These are phyloP conservation scores for Starmerella kuoi DNA, from an alignment of 805 yeast genomes.

Conservation along the genomic window DNA sequence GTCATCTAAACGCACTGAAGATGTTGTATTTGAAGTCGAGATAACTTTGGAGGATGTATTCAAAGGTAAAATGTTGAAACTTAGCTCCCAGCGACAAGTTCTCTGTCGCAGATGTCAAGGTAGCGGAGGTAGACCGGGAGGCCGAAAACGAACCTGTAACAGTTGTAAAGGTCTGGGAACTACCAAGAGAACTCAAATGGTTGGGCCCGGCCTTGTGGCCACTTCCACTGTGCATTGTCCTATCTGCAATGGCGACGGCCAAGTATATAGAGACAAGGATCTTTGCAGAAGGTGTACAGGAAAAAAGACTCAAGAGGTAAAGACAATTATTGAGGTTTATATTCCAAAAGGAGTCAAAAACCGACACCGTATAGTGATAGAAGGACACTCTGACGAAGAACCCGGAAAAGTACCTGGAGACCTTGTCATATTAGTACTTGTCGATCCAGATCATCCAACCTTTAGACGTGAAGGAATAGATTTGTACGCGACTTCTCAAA, in stretches of 20 bases:
- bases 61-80: slow-evolving; percentile 74
- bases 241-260: slow-evolving; percentile 62
- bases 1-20: slow-evolving; percentile 38
- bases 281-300: slow-evolving; percentile 71
- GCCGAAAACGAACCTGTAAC: slow-evolving; percentile 45
- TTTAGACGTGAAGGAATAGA: slow-evolving; percentile 54
- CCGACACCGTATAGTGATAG: slow-evolving; percentile 48
- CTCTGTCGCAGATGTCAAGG: slow-evolving; percentile 68
- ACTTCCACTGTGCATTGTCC: slow-evolving; percentile 50
- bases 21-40: slow-evolving; percentile 53
- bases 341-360: slow-evolving; percentile 59
- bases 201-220: slow-evolving; percentile 66
- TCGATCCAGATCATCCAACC: slow-evolving; percentile 34
- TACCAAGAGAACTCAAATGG: slow-evolving; percentile 45
- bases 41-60: slow-evolving; percentile 71
- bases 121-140: slow-evolving; percentile 54
- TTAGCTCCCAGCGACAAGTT: slow-evolving; percentile 57
- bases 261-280: slow-evolving; percentile 48
- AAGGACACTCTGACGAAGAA: slow-evolving; percentile 66
- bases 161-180: slow-evolving; percentile 64
- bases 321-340: slow-evolving; percentile 62
- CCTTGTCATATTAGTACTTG: slow-evolving; percentile 49
- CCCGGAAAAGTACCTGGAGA: slow-evolving; percentile 67
- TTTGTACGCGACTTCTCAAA: slow-evolving; percentile 44
- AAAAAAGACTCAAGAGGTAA: slow-evolving; percentile 44